Conservation (phyloP, 768 basidiomycete genomes). For the Psilocybe cyanescens region DNA sequence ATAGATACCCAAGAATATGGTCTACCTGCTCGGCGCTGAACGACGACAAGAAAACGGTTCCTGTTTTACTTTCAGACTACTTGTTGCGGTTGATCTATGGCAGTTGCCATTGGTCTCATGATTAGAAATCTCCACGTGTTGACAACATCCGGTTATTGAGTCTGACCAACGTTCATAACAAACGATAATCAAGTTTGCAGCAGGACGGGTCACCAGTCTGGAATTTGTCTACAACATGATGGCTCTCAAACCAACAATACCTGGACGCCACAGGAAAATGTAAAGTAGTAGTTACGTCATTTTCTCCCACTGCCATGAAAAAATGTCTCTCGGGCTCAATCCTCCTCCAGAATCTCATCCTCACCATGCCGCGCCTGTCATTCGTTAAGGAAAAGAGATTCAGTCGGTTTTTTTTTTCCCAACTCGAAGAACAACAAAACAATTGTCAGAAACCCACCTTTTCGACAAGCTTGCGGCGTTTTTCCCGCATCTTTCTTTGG, state of each 20-base stretch:
- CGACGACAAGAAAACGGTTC: not conserved
- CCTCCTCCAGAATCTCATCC: constrained; percentile 67
- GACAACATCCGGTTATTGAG: not conserved
- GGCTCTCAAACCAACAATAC: not conserved
- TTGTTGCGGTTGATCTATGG: not conserved
- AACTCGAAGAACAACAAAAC: constrained; percentile 7
- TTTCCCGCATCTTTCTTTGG: constrained; percentile 80
- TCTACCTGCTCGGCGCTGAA: not conserved
- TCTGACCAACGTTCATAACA: not conserved
- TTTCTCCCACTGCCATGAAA: not conserved
- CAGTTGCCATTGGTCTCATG: not conserved
- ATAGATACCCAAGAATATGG: not conserved
- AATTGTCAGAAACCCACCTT: constrained; percentile 54
- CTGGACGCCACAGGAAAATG: not conserved
- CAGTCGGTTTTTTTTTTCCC: constrained; percentile 14
- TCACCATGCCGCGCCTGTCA: constrained; percentile 71
- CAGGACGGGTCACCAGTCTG: not conserved
- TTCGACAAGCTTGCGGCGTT: constrained; percentile 67
- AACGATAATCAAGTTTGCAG: not conserved
- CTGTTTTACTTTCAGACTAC: not conserved
- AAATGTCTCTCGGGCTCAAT: constrained; percentile 15
- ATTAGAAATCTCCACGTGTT: not conserved
- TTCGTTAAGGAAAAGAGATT: constrained; percentile 11
- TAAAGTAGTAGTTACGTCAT: not conserved
- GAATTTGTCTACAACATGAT: not conserved